phyloP scores from a whole-genome alignment of 2,329 filamentous ascomycete genomes.

The Cadophora sp. region DNA sequence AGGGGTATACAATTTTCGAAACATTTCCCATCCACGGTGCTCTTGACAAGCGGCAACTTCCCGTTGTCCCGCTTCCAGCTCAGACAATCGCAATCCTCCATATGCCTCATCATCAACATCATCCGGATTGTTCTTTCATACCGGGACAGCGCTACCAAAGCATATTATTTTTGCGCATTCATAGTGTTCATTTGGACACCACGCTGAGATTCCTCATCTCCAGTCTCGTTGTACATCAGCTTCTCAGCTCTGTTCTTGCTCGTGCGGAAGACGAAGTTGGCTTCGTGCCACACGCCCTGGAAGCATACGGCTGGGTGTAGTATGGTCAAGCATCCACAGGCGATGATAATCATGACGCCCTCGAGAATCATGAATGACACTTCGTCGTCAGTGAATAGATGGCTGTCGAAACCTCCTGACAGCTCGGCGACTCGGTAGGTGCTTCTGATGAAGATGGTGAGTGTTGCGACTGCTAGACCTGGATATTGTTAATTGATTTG shows the following conservation, averaged over 20 bases:
- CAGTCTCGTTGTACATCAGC: conserved; percentile 15
- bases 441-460: conserved; percentile 63
- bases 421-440: conserved; percentile 65
- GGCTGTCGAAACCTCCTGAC: conserved; percentile 58
- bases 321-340: conserved; percentile 41
- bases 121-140: background rate
- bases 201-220: conserved; percentile 4
- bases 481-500: background rate
- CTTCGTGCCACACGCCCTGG: conserved; percentile 30
- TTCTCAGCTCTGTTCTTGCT: conserved; percentile 17
- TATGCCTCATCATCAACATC: background rate
- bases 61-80: background rate
- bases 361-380: conserved; percentile 54
- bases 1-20: background rate
- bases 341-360: conserved; percentile 47
- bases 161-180: background rate
- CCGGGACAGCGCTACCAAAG: background rate
- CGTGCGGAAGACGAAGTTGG: conserved; percentile 30
- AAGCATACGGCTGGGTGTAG: conserved; percentile 44
- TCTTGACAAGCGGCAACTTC: background rate
- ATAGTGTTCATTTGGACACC: conserved; percentile 14
- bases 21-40: background rate
- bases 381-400: conserved; percentile 56
- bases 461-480: conserved; percentile 53
- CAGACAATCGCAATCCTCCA: background rate